Evolutionary conservation across 768 basidiomycete genomes (phyloP), one percentile per base, ranked within the genome.

Genomic region (Xerocomellus intermedius): DNA sequence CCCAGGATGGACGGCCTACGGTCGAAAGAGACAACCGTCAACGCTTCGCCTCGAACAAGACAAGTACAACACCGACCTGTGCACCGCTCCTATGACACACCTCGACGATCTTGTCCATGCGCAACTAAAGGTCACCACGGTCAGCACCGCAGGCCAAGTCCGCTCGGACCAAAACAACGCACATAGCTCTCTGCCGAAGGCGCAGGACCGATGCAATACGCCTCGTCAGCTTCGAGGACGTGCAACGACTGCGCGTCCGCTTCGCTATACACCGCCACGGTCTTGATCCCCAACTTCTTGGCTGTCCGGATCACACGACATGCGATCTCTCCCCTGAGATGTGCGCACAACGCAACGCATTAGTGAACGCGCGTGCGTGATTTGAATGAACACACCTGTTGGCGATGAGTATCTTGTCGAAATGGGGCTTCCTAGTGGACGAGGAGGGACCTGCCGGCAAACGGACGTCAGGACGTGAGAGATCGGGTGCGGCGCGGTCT

Each of bases 1-100:
- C 80, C 95, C 95, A 5, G 94, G 95, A 70, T 98, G 94, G 21
- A 98, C 87, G 0, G 94, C 94, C 89, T 94, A 22, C n/a, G n/a
- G n/a, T 21, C 22, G 8, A 32, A 47, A 36, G 19, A n/a, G 21
- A 47, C 8, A 32, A 26, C 13, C 41, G 19, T 54, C 49, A 57
- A 48, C 32, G 17, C 16, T 8, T 28, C 19, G 3, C 45, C 32
- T 30, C 36, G 45, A 44, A 55, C 24, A 6, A 54, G 16, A 32
- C 22, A 43, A 30, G 24, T 32, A 41, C 9, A 30, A 55, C 24
- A 67, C 77, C 12, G 54, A 91, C 91, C 80, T 95, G 90, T 22
- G 94, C 94, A 39, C 93, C 91, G 58, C 86, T 91, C 48, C 75
- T 75, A 63, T 79, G 82, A 60, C 92, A 95, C 6, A 91, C 82